A percentile compares a stretch with the other conserved stretches of the same genome.
These are phyloP conservation scores for Petunia hybrid DNA, from an alignment of 305 asterid species.

Conservation along the genomic window DNA sequence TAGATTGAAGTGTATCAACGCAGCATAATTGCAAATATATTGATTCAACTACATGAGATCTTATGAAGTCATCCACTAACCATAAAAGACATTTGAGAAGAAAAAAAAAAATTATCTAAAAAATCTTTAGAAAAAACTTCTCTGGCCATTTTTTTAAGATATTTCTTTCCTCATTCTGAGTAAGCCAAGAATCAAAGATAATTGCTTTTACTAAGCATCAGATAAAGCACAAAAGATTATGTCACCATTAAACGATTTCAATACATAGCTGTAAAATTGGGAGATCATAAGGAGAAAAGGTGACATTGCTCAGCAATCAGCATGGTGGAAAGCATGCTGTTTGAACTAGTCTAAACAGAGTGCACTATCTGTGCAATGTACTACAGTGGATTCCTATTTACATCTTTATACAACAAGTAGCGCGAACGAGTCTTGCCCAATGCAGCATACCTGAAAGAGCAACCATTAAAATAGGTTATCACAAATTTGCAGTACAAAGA, in stretches of 20 bases:
- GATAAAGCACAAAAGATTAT: neutral
- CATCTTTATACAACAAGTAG: conserved; percentile 89
- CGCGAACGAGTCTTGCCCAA: conserved; percentile 85
- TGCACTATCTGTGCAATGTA: neutral
- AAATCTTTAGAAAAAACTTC: too few relatives aligned
- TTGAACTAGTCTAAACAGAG: neutral
- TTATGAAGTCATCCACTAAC: too few relatives aligned
- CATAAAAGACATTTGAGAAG: too few relatives aligned
- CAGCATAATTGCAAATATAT: too few relatives aligned
- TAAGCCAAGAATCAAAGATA: neutral
- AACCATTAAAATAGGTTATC: neutral
- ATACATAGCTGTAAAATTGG: neutral
- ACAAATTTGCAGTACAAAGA: neutral
- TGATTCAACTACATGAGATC: too few relatives aligned
- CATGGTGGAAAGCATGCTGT: neutral
- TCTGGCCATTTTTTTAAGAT: neutral
- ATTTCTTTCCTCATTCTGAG: neutral
- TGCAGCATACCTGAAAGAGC: conserved; percentile 87
- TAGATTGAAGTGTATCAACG: too few relatives aligned
- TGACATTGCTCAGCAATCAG: conserved; percentile 9
- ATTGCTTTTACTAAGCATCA: neutral
- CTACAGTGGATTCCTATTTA: conserved; percentile 72
- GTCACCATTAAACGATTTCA: neutral
- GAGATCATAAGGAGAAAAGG: neutral
- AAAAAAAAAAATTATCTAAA: too few relatives aligned